These are phyloP conservation scores for Kwoniella dejecticola DNA, from an alignment of 768 basidiomycete species.

Conservation along the genomic window DNA sequence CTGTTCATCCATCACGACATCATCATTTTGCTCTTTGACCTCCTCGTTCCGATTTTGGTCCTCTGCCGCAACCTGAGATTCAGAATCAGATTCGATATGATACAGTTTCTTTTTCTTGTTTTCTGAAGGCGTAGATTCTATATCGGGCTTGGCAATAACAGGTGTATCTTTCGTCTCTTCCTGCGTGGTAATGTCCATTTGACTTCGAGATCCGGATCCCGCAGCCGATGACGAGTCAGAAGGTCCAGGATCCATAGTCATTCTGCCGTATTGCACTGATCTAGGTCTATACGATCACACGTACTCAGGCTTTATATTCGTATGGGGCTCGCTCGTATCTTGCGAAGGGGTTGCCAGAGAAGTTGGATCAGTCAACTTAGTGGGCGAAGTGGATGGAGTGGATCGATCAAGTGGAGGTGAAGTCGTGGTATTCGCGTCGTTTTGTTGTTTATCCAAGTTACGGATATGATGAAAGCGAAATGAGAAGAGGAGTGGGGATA, in stretches of 20 bases:
- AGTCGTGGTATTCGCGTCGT: not conserved
- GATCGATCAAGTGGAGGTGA: not conserved
- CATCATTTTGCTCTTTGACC: no score
- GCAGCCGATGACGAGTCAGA: not conserved
- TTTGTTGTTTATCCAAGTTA: no score
- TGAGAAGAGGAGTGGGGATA: no score
- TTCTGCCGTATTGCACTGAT: no score
- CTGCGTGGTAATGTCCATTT: not conserved
- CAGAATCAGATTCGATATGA: slow-evolving; percentile 8
- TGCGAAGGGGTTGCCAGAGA: not conserved
- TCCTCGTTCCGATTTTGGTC: not conserved
- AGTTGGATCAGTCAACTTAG: not conserved
- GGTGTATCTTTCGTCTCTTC: not conserved
- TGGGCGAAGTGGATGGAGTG: not conserved
- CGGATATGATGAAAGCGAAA: no score
- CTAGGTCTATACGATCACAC: no score
- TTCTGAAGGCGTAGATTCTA: slow-evolving; percentile 29
- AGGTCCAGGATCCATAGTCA: no score
- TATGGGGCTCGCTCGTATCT: no score
- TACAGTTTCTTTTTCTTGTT: slow-evolving; percentile 30
- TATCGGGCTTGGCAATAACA: slow-evolving; percentile 32
- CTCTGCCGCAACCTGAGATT: not conserved
- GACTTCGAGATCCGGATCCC: not conserved
- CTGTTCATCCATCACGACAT: no score
- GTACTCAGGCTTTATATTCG: no score